A percentile compares a stretch with the other conserved stretches of the same genome.
phyloP scores from a whole-genome alignment of 352 stramenopile species.

The Globisporangium canariense region DNA sequence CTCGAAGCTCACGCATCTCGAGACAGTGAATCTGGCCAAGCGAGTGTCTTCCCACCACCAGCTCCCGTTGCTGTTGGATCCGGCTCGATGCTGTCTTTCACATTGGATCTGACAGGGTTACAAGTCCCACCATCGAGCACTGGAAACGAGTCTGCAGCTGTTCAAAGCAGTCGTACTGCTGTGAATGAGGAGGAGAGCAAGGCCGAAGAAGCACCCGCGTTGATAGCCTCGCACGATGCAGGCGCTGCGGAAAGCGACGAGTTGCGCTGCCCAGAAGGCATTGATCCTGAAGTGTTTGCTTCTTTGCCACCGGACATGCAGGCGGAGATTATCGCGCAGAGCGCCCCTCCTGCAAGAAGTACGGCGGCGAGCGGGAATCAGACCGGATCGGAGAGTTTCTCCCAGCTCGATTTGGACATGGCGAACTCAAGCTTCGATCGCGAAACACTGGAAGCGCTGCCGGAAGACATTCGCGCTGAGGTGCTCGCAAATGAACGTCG shows the following conservation, averaged over 20 bases:
- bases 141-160: background rate
- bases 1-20: constrained; percentile 7
- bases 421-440: constrained; percentile 91
- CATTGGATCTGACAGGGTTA: constrained; percentile 70
- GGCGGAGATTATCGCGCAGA: constrained; percentile 91
- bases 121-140: constrained; percentile 17
- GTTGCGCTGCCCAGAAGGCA: constrained; percentile 88
- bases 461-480: constrained; percentile 95
- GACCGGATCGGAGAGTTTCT: constrained; percentile 54
- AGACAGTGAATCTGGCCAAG: constrained; percentile 1
- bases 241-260: constrained; percentile 5
- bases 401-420: constrained; percentile 82
- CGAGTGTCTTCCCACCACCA: constrained; percentile 27
- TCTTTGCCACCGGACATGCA: constrained; percentile 96
- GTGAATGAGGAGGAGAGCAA: constrained; percentile 17
- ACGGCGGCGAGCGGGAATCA: constrained; percentile 20
- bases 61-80: constrained; percentile 24
- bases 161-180: background rate
- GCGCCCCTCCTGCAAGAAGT: constrained; percentile 30
- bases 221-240: background rate
- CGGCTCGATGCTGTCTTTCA: constrained; percentile 78
- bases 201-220: constrained; percentile 16
- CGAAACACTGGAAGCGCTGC: constrained; percentile 95
- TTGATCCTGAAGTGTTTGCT: constrained; percentile 97
- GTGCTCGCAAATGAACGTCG: constrained; percentile 95